Evolutionary conservation across 768 basidiomycete genomes (phyloP).

Genomic region (Agrocybe praecox): DNA sequence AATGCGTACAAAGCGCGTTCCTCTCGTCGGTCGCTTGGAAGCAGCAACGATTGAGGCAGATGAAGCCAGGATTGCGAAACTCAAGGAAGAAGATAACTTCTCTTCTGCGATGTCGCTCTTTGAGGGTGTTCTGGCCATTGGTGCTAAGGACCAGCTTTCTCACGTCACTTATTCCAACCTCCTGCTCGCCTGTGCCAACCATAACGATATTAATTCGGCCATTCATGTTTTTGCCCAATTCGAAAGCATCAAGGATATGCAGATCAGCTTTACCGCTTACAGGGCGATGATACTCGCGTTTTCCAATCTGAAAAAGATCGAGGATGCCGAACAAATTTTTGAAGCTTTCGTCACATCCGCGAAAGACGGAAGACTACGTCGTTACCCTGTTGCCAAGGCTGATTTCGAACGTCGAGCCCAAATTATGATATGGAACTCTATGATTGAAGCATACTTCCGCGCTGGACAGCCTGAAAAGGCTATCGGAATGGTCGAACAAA

Average conservation of each 20-base stretch:
- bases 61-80: slow-evolving; percentile 38
- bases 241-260: slow-evolving; percentile 41
- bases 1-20: slow-evolving; percentile 37
- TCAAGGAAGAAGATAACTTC: slow-evolving; percentile 72
- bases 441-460: slow-evolving; percentile 76
- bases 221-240: slow-evolving; percentile 66
- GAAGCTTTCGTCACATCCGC: slow-evolving; percentile 53
- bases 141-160: slow-evolving; percentile 32
- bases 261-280: slow-evolving; percentile 36
- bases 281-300: slow-evolving; percentile 61
- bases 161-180: slow-evolving; percentile 50
- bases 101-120: slow-evolving; percentile 73
- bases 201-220: slow-evolving; percentile 60
- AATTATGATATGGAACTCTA: slow-evolving; percentile 68
- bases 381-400: slow-evolving; percentile 18
- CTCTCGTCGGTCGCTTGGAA: slow-evolving; percentile 26
- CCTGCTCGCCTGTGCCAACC: slow-evolving; percentile 61
- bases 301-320: slow-evolving; percentile 49
- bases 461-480: slow-evolving; percentile 64
- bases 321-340: slow-evolving; percentile 61
- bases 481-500: slow-evolving; percentile 65
- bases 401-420: slow-evolving; percentile 32
- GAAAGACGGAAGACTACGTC: slow-evolving; percentile 36
- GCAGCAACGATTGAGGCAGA: slow-evolving; percentile 25
- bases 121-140: slow-evolving; percentile 50